These are phyloP conservation scores for Dillenia suffruticosa DNA, from an alignment of 164 flowering plant genomes.

Conservation along the genomic window DNA sequence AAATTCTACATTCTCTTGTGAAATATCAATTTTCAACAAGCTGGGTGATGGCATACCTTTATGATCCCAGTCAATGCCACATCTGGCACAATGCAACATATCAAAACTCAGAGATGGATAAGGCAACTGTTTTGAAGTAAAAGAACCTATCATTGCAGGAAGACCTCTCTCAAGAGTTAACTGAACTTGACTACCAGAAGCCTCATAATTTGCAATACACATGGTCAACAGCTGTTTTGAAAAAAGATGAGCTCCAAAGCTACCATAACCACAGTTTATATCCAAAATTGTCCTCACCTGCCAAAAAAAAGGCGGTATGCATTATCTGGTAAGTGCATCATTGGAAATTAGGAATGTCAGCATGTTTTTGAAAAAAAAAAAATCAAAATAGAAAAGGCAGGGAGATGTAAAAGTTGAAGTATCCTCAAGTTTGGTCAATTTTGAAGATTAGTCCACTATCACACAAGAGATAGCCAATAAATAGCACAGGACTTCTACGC, in stretches of 20 bases:
- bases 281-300: slow-evolving; percentile 95
- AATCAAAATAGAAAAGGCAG: too few species aligned
- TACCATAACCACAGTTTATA: slow-evolving; percentile 98
- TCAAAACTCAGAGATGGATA: slow-evolving; percentile 94
- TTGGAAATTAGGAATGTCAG: too few species aligned
- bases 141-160: slow-evolving; percentile 94
- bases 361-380: too few species aligned
- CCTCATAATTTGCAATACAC: slow-evolving; percentile 90
- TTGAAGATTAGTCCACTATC: too few species aligned
- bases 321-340: too few species aligned
- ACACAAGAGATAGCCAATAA: too few species aligned
- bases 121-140: slow-evolving; percentile 74
- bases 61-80: slow-evolving; percentile 86
- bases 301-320: slow-evolving; percentile 2
- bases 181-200: slow-evolving; percentile 97
- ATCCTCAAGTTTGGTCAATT: too few species aligned
- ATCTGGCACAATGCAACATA: slow-evolving; percentile 92
- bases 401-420: too few species aligned
- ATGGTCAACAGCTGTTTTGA: slow-evolving; percentile 79
- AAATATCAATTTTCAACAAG: too few species aligned
- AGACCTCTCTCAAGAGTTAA: slow-evolving; percentile 98
- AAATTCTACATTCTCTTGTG: too few species aligned
- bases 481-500: too few species aligned
- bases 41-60: slow-evolving; percentile 50
- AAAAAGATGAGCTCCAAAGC: slow-evolving; percentile 96